These are phyloP conservation scores for Suillus ampliporus DNA, from an alignment of 768 basidiomycete genomes.

Conservation along the genomic window DNA sequence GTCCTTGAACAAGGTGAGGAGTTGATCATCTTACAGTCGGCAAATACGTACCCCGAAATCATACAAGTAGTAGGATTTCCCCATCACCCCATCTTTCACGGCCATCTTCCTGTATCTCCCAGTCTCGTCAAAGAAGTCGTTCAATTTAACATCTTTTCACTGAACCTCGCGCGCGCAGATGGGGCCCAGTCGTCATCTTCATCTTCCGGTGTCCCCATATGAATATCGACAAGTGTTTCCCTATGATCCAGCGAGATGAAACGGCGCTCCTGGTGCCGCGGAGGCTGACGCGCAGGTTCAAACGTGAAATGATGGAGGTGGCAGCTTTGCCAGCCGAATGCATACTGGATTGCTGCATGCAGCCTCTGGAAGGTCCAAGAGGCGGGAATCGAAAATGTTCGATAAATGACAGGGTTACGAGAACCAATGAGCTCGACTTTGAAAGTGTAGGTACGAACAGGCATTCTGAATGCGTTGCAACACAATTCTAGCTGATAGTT, in stretches of 20 bases:
- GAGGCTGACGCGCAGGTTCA: slow-evolving; percentile 2
- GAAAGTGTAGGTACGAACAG: slow-evolving; percentile 25
- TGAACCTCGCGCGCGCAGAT: neutral
- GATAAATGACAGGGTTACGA: slow-evolving; percentile 24
- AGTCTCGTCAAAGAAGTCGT: slow-evolving; percentile 14
- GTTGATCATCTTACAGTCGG: neutral
- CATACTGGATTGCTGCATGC: slow-evolving; percentile 26
- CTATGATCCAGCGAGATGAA: slow-evolving; percentile 9
- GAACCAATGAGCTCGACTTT: slow-evolving; percentile 22
- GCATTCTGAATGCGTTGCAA: slow-evolving; percentile 3
- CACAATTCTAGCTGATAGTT: neutral
- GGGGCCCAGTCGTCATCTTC: slow-evolving; percentile 14
- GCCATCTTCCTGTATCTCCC: slow-evolving; percentile 6
- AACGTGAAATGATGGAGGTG: slow-evolving; percentile 27
- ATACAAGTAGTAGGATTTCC: slow-evolving; percentile 21
- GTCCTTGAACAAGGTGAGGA: slow-evolving; percentile 18
- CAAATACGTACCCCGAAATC: slow-evolving; percentile 23
- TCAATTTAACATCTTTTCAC: slow-evolving; percentile 17
- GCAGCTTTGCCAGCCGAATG: slow-evolving; percentile 21
- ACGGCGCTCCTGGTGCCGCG: neutral
- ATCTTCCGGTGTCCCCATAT: slow-evolving; percentile 6
- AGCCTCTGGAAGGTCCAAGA: slow-evolving; percentile 24
- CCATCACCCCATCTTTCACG: slow-evolving; percentile 12
- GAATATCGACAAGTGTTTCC: slow-evolving; percentile 5
- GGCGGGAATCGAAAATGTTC: slow-evolving; percentile 25